Conservation (phyloP, 306 rosid species). For the Quercus engelmannii region DNA sequence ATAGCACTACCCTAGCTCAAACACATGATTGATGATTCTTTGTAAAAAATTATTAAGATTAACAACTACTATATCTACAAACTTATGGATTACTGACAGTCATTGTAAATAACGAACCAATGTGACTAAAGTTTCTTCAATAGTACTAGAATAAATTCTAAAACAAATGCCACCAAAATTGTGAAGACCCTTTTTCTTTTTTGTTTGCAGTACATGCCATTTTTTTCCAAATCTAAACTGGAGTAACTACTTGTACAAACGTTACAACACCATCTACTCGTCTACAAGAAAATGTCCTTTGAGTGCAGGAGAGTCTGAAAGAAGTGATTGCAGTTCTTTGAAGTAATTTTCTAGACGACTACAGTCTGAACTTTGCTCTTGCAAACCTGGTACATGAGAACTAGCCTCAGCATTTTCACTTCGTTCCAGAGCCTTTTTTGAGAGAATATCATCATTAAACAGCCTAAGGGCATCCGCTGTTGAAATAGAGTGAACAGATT, state of each 20-base stretch:
- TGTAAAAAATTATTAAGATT: not conserved
- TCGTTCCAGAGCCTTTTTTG: slow-evolving; percentile 28
- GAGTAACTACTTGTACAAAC: not conserved
- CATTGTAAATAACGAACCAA: not conserved
- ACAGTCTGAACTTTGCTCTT: slow-evolving; percentile 27
- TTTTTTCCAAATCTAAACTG: not conserved
- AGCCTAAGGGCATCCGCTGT: slow-evolving; percentile 57
- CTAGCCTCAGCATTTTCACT: slow-evolving; percentile 23
- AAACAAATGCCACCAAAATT: not conserved
- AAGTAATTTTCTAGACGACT: slow-evolving; percentile 32
- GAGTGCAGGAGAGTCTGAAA: slow-evolving; percentile 45
- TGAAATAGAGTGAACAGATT: slow-evolving; percentile 60
- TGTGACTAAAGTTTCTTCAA: not conserved
- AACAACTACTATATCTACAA: not conserved
- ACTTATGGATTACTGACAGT: not conserved
- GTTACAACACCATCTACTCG: slow-evolving; percentile 15
- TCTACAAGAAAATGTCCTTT: slow-evolving; percentile 31
- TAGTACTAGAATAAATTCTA: not conserved
- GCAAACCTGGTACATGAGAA: slow-evolving; percentile 13
- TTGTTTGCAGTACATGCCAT: not conserved
- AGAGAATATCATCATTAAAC: slow-evolving; percentile 44
- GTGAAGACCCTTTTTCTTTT: not conserved
- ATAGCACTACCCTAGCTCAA: too few relatives aligned
- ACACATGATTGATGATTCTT: too few relatives aligned
- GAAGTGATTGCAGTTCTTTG: slow-evolving; percentile 47